phyloP scores from a whole-genome alignment of 352 stramenopile species.

The Globisporangium okanoganense region DNA sequence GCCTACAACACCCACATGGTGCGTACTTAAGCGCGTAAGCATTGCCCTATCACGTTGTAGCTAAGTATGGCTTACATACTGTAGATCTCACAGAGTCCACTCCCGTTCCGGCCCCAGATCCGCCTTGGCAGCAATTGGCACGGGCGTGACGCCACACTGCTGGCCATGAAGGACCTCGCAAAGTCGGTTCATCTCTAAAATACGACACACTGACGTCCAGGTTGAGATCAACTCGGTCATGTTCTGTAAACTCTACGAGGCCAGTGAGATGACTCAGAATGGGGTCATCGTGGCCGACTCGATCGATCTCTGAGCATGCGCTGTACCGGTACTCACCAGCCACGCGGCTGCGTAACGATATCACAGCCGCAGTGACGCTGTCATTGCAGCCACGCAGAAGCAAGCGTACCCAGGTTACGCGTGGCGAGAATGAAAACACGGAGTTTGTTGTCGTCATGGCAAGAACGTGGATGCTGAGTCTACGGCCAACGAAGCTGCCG shows the following conservation, averaged over 20 bases:
- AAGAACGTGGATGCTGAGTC: too few species aligned
- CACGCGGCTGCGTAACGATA: background rate
- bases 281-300: conserved; percentile 6
- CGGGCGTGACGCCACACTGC: conserved; percentile 24
- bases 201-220: background rate
- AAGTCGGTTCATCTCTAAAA: background rate
- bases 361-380: background rate
- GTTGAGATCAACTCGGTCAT: conserved; percentile 4
- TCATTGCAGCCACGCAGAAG: background rate
- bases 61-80: too few species aligned
- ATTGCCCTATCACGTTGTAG: too few species aligned
- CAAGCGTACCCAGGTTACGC: too few species aligned
- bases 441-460: too few species aligned
- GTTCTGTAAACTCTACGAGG: conserved; percentile 4
- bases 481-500: too few species aligned
- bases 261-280: background rate
- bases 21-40: too few species aligned
- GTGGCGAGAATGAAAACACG: too few species aligned
- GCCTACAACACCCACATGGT: too few species aligned
- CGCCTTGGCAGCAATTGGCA: conserved; percentile 19
- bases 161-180: conserved; percentile 23
- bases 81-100: too few species aligned
- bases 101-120: conserved; percentile 11
- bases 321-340: conserved; percentile 4
- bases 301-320: conserved; percentile 4